A percentile compares a stretch with the other conserved stretches of the same genome.
phyloP scores from a whole-genome alignment of 495 filamentous ascomycete species.

The Trichoderma orchidacearum region DNA sequence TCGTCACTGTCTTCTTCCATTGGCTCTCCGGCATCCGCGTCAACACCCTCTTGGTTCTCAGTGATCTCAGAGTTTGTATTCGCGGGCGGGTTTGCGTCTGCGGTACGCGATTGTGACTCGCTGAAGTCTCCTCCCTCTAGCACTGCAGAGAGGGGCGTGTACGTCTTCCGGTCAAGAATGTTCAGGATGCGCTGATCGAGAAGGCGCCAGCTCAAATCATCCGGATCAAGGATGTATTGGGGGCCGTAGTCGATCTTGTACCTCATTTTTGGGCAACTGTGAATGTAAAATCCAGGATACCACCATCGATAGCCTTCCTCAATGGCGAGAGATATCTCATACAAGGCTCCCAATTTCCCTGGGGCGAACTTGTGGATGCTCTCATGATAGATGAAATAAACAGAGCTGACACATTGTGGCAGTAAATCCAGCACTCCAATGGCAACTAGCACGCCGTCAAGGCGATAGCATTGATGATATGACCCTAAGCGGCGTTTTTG shows the following conservation, averaged over 20 bases:
- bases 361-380: conserved; percentile 67
- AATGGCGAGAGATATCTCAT: conserved; percentile 66
- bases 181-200: conserved; percentile 52
- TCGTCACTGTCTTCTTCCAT: conserved; percentile 8
- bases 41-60: conserved; percentile 7
- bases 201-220: conserved; percentile 59
- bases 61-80: background rate
- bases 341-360: conserved; percentile 77
- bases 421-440: conserved; percentile 82
- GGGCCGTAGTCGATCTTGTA: conserved; percentile 87
- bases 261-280: conserved; percentile 37
- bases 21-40: conserved; percentile 25
- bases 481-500: conserved; percentile 56
- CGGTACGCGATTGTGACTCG: background rate
- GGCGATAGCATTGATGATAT: conserved; percentile 90
- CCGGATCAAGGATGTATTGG: conserved; percentile 71
- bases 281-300: conserved; percentile 39
- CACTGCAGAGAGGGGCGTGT: conserved; percentile 52
- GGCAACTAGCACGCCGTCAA: conserved; percentile 80
- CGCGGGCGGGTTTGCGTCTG: background rate
- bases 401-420: conserved; percentile 76
- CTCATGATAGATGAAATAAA: conserved; percentile 89
- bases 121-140: conserved; percentile 8
- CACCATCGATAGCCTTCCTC: conserved; percentile 58
- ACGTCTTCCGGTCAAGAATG: conserved; percentile 51